A percentile compares a stretch with the other conserved stretches of the same genome.
These are phyloP conservation scores for Helichrysum umbraculigerum DNA, from an alignment of 129 eudicot genomes.

Conservation along the genomic window DNA sequence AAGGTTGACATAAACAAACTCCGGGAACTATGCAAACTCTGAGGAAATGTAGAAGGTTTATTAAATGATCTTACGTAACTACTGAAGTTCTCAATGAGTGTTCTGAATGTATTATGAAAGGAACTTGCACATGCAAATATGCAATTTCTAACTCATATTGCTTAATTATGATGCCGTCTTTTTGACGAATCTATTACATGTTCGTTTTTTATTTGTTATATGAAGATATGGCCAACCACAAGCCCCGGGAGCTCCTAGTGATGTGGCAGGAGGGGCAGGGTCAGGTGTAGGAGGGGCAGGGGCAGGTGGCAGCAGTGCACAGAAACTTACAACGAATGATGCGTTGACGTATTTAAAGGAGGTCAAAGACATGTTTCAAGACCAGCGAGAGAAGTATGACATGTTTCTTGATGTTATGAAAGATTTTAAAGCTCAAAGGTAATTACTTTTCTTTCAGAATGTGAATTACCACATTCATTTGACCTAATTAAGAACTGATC, in stretches of 20 bases:
- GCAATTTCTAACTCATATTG: slow-evolving; percentile 4
- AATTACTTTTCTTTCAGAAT: slow-evolving; percentile 7
- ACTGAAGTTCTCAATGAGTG: neutral
- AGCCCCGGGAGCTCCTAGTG: slow-evolving; percentile 57
- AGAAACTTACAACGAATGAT: slow-evolving; percentile 87
- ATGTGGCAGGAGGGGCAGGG: slow-evolving; percentile 46
- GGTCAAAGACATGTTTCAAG: slow-evolving; percentile 94
- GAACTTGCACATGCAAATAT: neutral
- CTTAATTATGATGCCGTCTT: neutral
- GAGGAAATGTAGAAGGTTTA: neutral
- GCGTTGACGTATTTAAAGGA: slow-evolving; percentile 88
- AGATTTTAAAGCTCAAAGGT: slow-evolving; percentile 97
- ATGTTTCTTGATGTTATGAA: slow-evolving; percentile 87
- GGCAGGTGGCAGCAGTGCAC: slow-evolving; percentile 50
- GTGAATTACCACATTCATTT: neutral
- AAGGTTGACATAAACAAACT: slow-evolving; percentile 1
- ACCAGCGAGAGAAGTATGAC: slow-evolving; percentile 84
- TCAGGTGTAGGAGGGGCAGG: slow-evolving; percentile 45
- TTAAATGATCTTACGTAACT: neutral
- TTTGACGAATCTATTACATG: neutral
- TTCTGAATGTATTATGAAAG: neutral
- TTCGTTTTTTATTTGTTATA: neutral
- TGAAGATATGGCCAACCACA: slow-evolving; percentile 83
- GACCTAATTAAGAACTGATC: slow-evolving; percentile 18
- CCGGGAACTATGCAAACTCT: neutral